These are phyloP conservation scores for Fusarium anthophilum DNA, from an alignment of 2,329 filamentous ascomycete genomes.

Conservation along the genomic window DNA sequence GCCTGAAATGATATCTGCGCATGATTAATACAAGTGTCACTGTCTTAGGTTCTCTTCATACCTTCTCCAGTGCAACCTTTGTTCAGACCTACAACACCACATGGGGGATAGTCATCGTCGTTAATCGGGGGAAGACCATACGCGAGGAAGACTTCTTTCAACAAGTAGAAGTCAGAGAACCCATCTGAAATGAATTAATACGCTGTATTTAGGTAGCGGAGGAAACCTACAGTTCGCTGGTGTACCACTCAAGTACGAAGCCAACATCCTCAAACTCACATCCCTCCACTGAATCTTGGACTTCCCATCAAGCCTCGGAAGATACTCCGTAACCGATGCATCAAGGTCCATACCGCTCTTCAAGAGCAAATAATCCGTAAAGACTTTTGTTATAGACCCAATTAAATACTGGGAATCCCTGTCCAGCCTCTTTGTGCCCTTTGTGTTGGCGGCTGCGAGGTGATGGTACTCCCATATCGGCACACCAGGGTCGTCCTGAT, in stretches of 20 bases:
- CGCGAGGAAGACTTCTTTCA: conserved; percentile 47
- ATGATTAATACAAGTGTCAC: background rate
- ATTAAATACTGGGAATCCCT: conserved; percentile 54
- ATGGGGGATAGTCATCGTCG: conserved; percentile 48
- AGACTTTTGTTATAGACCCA: conserved; percentile 52
- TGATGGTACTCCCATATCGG: conserved; percentile 56
- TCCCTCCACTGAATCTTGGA: conserved; percentile 48
- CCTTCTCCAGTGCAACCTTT: conserved; percentile 46
- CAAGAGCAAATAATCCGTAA: conserved; percentile 51
- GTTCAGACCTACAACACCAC: conserved; percentile 50
- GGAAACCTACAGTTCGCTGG: conserved; percentile 48
- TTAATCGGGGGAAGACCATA: conserved; percentile 51
- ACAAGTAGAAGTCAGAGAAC: conserved; percentile 48
- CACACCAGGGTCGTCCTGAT: conserved; percentile 38
- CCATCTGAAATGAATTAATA: conserved; percentile 26
- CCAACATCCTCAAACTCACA: conserved; percentile 51
- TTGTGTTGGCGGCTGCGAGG: conserved; percentile 45
- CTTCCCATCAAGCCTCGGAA: conserved; percentile 45
- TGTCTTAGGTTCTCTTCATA: conserved; percentile 9
- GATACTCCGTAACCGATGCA: conserved; percentile 46
- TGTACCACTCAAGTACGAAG: conserved; percentile 49
- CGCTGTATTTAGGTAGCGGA: fast-evolving
- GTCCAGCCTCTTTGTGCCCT: conserved; percentile 47
- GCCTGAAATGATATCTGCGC: conserved; percentile 45
- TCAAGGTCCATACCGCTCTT: conserved; percentile 49